Evolutionary conservation across 768 basidiomycete species (phyloP), one percentile per base, ranked within the genome.

Genomic region (Pisolithus tinctorius): DNA sequence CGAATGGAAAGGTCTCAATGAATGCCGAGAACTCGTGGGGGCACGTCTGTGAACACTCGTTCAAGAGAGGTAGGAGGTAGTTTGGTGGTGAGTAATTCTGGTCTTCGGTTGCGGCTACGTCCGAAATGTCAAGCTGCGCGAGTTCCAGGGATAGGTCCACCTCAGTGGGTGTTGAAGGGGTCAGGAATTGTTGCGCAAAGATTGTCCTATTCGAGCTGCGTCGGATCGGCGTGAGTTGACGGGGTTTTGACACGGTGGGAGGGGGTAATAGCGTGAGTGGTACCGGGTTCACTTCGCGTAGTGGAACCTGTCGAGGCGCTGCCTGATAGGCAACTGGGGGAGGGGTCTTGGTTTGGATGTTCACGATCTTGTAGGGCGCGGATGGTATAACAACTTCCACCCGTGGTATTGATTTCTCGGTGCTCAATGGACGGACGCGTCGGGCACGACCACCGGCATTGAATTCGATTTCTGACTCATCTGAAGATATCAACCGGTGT

Each of bases 1-100:
- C 88, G 55, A 77, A 80, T 9, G 86, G 87, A 60, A 92, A 92
- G 20, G 81, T 80, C 56, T 85, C 80, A 36, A 93, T 87, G 69
- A 93, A 93, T 3, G 85, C 78, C 41, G 86, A 87, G 59, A 93
- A 92, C 55, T 89, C 86, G 58, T 86, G 76, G 6, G 84, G 79
- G 13, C 78, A 77, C 27, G 69, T 71, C 63, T 92, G 89, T 29
- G 74, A 69, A 57, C 89, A 92, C 65, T 88, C 86, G 11, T 71
- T 69, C n/a, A 91, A 69, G 2, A 92, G 73, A 3, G 85, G 81
- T 30, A 68, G 57, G 4, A 92, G 77, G 57, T 84, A 79, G 39
- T 70, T 69, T 1, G 85, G 83, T 25, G 48, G 71, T 64, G 47
- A 59, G 68, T 48, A 75, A 58, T 34, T 58, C 16, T 81, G 66